phyloP scores from a whole-genome alignment of 768 basidiomycete species.

The Tulasnella sp. region DNA sequence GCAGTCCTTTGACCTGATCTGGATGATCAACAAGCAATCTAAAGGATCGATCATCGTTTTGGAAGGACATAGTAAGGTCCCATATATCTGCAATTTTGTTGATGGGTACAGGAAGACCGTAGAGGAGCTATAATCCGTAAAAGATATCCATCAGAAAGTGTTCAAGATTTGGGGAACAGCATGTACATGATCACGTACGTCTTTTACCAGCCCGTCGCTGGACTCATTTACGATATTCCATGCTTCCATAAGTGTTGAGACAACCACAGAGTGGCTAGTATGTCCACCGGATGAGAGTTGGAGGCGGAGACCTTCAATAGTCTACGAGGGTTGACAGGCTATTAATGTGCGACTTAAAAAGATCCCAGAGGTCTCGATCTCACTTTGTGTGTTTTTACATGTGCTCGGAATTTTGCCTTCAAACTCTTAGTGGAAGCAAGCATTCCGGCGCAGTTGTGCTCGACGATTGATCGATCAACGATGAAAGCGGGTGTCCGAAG shows the following conservation, averaged over 20 bases:
- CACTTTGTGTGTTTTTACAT: conserved; percentile 78
- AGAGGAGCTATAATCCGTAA: conserved; percentile 63
- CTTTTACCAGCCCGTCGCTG: conserved; percentile 44
- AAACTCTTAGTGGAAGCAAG: conserved; percentile 49
- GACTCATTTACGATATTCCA: conserved; percentile 54
- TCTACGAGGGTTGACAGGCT: conserved; percentile 31
- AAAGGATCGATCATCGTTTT: conserved; percentile 42
- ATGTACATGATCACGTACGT: conserved; percentile 48
- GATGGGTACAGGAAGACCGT: conserved; percentile 55
- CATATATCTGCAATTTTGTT: conserved; percentile 65
- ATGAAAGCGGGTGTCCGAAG: conserved; percentile 68
- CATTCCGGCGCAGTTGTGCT: conserved; percentile 61
- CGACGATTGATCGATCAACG: conserved; percentile 60
- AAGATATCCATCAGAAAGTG: no score
- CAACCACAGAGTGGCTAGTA: conserved; percentile 49
- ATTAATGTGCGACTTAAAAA: conserved; percentile 4
- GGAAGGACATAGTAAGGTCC: conserved; percentile 42
- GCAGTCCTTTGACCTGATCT: conserved; percentile 52
- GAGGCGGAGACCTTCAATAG: conserved; percentile 56
- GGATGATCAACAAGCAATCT: conserved; percentile 65
- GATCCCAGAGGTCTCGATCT: conserved; percentile 1
- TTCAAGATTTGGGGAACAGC: background rate
- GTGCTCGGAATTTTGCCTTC: conserved; percentile 63
- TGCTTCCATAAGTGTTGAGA: conserved; percentile 75
- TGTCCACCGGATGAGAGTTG: conserved; percentile 47